Base-by-base conservation (phyloP, 2,329 filamentous ascomycete species). In the Sporothrix variecibatus region DNA sequence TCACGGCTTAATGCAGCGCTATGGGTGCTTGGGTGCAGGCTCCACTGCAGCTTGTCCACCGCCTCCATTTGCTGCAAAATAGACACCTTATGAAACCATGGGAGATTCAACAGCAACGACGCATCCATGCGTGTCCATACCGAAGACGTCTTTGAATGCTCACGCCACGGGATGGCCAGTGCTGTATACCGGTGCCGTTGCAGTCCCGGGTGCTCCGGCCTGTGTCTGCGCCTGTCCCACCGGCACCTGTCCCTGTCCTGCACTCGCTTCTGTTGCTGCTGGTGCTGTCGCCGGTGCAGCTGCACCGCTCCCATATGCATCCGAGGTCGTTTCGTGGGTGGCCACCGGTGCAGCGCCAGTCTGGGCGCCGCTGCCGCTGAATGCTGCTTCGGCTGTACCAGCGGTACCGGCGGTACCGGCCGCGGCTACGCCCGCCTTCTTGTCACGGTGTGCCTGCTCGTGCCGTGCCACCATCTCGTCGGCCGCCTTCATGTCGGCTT, bases 271-370 rank as follows among this genome's bases (percentile, higher is more conserved):
- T 31, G 38, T 38, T 64, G 31, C 60, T 15, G 60, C 20, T 62
- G 23, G 26, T n/a, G 15, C n/a, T 15, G 58, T 62, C 8, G 34
- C 31, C 11, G 60, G 3, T 11, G 60, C 60, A 8, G 60, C 31
- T 12, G 60, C 60, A 40, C 60, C 60, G 17, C 60, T 31, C 11
- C 8, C 60, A 23, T 64, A 64, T 38, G 60, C 60, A 17, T 64
- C 60, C 1, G 60, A 31, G n/a, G 31, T 64, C 31, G 60, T 34
- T 23, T 64, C 60, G 31, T 64, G 60, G 6, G 31, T 64, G 9
- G 60, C 60, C 60, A 64, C 60, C 17, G 60, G 60, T n/a, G 60
- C 60, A n/a, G 60, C 60, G 9, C 51, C 51, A n/a, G 51, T 56
- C n/a, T 56, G n/a, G 43, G 43, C 43, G 6, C 43, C 43, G 3